Conservation (phyloP, 2,329 filamentous ascomycete species). For the Penicillium sumatraense region DNA sequence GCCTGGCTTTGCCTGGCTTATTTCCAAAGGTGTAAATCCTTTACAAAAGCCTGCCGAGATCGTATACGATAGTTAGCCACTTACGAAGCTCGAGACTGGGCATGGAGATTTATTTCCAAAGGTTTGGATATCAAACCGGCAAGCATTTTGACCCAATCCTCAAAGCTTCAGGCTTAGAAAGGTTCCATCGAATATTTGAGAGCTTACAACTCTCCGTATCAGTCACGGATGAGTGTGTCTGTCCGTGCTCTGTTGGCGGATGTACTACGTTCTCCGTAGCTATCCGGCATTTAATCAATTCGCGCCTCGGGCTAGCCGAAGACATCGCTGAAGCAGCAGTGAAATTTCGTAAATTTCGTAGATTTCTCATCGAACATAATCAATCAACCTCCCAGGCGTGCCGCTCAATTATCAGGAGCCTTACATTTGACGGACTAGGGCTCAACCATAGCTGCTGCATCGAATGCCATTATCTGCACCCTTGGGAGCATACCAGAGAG, state of each 20-base stretch:
- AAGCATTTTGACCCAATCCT: too few species aligned
- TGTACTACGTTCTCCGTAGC: conserved; percentile 7
- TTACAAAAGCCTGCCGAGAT: neutral
- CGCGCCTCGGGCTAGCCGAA: neutral
- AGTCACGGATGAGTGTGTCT: conserved; percentile 1
- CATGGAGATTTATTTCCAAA: too few species aligned
- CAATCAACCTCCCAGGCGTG: neutral
- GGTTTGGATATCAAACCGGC: neutral
- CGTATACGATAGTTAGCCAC: neutral
- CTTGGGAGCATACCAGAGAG: neutral
- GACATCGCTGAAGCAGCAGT: neutral
- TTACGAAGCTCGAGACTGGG: neutral
- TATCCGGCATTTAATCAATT: neutral
- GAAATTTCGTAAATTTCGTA: neutral
- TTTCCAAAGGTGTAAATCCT: neutral
- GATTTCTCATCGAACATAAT: conserved; percentile 1
- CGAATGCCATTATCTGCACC: neutral
- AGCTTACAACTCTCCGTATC: neutral
- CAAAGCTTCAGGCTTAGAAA: too few species aligned
- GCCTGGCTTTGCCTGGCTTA: neutral
- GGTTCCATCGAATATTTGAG: too few species aligned
- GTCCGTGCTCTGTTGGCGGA: conserved; percentile 4
- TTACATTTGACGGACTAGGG: conserved; percentile 10
- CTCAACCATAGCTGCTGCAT: conserved; percentile 10
- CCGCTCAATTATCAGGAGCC: conserved; percentile 6